These are phyloP conservation scores for Fusarium hostae DNA, from an alignment of 2,329 filamentous ascomycete species.

Conservation along the genomic window DNA sequence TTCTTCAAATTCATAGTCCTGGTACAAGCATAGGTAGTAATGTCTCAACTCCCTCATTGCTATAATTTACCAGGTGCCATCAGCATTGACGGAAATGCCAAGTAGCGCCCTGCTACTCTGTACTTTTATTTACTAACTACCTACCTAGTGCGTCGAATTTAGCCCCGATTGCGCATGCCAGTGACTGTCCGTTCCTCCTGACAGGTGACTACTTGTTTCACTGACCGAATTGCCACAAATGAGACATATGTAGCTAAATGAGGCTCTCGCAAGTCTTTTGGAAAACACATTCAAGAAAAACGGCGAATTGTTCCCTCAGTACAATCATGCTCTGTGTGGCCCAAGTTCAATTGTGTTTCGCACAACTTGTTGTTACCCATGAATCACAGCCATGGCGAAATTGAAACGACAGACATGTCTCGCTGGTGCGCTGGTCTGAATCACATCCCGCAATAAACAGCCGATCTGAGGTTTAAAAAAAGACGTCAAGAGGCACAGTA, in stretches of 20 bases:
- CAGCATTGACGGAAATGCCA: constrained; percentile 13
- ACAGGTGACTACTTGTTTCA: constrained; percentile 11
- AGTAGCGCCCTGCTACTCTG: not conserved
- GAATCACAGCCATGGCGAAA: constrained; percentile 21
- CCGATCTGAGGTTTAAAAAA: constrained; percentile 17
- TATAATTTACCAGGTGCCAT: constrained; percentile 35
- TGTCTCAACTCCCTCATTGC: constrained; percentile 43
- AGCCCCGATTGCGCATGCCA: constrained; percentile 18
- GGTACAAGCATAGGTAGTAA: constrained; percentile 11
- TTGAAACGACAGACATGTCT: constrained; percentile 37
- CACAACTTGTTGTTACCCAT: constrained; percentile 6
- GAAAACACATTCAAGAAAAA: not conserved
- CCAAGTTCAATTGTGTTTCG: not conserved
- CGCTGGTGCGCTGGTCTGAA: constrained; percentile 23
- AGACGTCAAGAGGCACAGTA: constrained; percentile 16
- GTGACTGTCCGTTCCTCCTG: constrained; percentile 6
- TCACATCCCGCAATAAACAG: constrained; percentile 29
- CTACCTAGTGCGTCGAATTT: constrained; percentile 1
- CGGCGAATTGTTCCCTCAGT: not conserved
- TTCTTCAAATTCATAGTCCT: constrained; percentile 13
- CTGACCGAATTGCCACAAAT: constrained; percentile 1
- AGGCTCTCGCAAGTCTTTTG: constrained; percentile 17
- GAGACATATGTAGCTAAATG: constrained; percentile 18
- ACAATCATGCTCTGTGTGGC: not conserved
- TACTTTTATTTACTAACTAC: constrained; percentile 6